Evolutionary conservation across 140 eudicot genomes (phyloP).

Genomic region (Senecio squalidus): DNA sequence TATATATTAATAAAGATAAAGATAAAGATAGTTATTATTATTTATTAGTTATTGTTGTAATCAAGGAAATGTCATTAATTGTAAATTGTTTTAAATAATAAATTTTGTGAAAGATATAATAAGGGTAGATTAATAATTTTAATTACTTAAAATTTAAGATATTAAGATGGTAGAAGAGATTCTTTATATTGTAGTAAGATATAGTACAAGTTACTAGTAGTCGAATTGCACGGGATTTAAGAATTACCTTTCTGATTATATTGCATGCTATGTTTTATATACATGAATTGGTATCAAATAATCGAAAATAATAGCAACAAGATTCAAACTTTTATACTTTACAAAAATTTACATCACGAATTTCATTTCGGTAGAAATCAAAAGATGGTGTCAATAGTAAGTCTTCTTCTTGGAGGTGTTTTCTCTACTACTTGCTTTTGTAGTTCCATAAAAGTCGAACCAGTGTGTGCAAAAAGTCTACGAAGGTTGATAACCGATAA

Average conservation of each 20-base stretch:
- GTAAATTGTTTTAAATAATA: too few relatives aligned
- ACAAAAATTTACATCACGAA: slow-evolving; percentile 31
- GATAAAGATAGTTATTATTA: too few relatives aligned
- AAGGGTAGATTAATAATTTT: too few relatives aligned
- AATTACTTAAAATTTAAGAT: too few relatives aligned
- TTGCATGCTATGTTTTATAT: slow-evolving; percentile 14
- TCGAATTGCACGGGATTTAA: background rate
- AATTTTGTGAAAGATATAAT: too few relatives aligned
- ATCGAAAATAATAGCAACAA: background rate
- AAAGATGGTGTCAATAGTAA: slow-evolving; percentile 76
- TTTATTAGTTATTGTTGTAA: too few relatives aligned
- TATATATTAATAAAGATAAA: too few relatives aligned
- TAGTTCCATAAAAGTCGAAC: slow-evolving; percentile 78
- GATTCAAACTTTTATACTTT: slow-evolving; percentile 16
- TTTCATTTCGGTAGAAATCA: slow-evolving; percentile 25
- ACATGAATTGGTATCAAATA: slow-evolving; percentile 15
- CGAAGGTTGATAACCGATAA: slow-evolving; percentile 83
- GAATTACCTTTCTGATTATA: slow-evolving; percentile 13
- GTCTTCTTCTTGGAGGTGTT: slow-evolving; percentile 64
- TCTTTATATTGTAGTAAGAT: too few relatives aligned
- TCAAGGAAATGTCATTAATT: too few relatives aligned
- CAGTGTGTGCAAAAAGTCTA: slow-evolving; percentile 72
- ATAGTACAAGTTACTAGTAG: background rate
- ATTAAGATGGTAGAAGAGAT: too few relatives aligned
- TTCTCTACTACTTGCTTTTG: slow-evolving; percentile 79